Conservation (phyloP, 768 basidiomycete species). For the Mycena indigotica region DNA sequence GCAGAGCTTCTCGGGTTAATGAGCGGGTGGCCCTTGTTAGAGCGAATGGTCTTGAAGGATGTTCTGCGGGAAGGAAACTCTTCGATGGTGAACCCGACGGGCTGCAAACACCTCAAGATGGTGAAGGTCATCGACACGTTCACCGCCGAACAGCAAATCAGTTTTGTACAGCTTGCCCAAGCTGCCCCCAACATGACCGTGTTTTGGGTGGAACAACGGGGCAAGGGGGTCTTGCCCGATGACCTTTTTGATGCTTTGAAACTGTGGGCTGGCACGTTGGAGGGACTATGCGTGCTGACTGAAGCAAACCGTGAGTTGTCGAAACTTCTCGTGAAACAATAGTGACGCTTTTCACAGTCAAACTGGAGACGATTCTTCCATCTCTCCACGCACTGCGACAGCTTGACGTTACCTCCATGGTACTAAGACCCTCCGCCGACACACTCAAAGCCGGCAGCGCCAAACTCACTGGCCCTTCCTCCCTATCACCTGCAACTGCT, state of each 20-base stretch:
- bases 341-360: neutral
- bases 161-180: neutral
- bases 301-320: neutral
- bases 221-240: neutral
- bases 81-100: neutral
- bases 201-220: constrained; percentile 1
- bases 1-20: neutral
- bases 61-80: neutral
- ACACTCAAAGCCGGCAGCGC: neutral
- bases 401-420: neutral
- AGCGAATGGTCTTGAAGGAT: neutral
- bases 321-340: neutral
- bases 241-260: neutral
- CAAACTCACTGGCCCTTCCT: neutral
- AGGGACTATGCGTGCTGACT: neutral
- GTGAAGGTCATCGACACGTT: constrained; percentile 2
- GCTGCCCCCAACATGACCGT: neutral
- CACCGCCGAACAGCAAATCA: neutral
- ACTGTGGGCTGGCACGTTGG: neutral
- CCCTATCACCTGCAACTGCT: neutral
- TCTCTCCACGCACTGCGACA: neutral
- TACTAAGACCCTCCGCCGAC: neutral
- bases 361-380: neutral
- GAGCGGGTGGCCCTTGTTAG: neutral
- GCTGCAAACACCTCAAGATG: neutral